Percentiles rank a stretch among this genome's conserved stretches.
phyloP scores from a whole-genome alignment of 306 rosid species.

The Prunus fruticosa region DNA sequence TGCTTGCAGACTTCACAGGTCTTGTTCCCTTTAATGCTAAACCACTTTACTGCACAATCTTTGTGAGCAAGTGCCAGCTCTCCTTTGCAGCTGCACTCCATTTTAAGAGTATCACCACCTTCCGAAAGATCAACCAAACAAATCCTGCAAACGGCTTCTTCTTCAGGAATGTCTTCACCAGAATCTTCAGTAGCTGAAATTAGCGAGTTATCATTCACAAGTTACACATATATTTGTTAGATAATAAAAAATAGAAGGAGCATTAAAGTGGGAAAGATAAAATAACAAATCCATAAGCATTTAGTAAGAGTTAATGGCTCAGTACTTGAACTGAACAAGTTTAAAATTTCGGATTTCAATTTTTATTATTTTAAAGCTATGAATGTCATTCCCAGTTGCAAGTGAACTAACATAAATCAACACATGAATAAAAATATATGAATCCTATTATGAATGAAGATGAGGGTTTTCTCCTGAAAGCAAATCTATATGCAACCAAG shows the following conservation, averaged over 20 bases:
- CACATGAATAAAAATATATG: neutral
- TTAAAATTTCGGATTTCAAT: neutral
- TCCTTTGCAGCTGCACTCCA: slow-evolving; percentile 98
- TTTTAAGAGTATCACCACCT: slow-evolving; percentile 75
- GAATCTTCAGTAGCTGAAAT: slow-evolving; percentile 58
- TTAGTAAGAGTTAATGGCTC: neutral
- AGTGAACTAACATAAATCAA: neutral
- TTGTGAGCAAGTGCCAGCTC: slow-evolving; percentile 95
- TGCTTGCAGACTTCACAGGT: slow-evolving; percentile 86
- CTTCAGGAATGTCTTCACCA: slow-evolving; percentile 90
- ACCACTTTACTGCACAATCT: slow-evolving; percentile 95
- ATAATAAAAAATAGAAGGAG: slow-evolving; percentile 2
- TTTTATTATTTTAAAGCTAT: neutral
- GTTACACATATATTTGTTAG: neutral
- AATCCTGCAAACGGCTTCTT: slow-evolving; percentile 93
- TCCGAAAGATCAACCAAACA: slow-evolving; percentile 77
- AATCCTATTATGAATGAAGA: no score
- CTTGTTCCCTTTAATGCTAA: slow-evolving; percentile 88
- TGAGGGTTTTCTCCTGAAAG: neutral
- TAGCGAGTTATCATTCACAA: slow-evolving; percentile 13
- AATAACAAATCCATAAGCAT: neutral
- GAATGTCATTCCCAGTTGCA: neutral
- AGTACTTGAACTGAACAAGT: neutral
- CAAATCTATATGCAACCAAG: neutral
- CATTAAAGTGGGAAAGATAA: neutral